Percentiles rank a stretch among this genome's conserved stretches.
Evolutionary conservation across 768 basidiomycete genomes (phyloP).

Genomic region (Termitomyces bulborhizus): DNA sequence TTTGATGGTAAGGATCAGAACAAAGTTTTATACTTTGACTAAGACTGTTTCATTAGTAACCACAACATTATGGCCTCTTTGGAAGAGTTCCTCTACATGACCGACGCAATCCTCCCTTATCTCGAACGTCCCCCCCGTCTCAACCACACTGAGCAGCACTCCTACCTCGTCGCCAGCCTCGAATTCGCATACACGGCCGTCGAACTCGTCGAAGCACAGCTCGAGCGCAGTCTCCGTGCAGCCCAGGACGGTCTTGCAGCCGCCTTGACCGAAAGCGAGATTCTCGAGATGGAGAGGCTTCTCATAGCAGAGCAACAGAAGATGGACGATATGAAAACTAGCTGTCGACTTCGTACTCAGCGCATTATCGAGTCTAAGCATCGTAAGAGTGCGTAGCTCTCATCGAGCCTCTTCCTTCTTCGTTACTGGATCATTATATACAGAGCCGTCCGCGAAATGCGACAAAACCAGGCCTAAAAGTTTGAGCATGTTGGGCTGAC

Average conservation of each 20-base stretch:
- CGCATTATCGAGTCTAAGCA: background rate
- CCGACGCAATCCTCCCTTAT: constrained; percentile 10
- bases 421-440: background rate
- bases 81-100: constrained; percentile 6
- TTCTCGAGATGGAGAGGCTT: constrained; percentile 8
- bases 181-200: constrained; percentile 14
- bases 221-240: constrained; percentile 10
- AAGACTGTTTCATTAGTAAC: background rate
- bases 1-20: constrained; percentile 1
- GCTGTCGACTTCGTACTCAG: constrained; percentile 1
- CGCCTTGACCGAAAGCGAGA: constrained; percentile 5
- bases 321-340: constrained; percentile 12
- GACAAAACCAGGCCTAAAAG: background rate
- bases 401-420: no score
- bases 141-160: background rate
- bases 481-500: background rate
- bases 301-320: constrained; percentile 10
- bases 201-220: constrained; percentile 12
- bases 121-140: constrained; percentile 8
- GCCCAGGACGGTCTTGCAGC: constrained; percentile 6
- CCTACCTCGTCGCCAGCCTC: constrained; percentile 10
- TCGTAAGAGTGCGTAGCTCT: background rate
- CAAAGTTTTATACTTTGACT: no score
- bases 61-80: constrained; percentile 4
- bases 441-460: background rate